phyloP scores from a whole-genome alignment of 192 early-diverging fungal species.

The Mycoemilia scoparia region DNA sequence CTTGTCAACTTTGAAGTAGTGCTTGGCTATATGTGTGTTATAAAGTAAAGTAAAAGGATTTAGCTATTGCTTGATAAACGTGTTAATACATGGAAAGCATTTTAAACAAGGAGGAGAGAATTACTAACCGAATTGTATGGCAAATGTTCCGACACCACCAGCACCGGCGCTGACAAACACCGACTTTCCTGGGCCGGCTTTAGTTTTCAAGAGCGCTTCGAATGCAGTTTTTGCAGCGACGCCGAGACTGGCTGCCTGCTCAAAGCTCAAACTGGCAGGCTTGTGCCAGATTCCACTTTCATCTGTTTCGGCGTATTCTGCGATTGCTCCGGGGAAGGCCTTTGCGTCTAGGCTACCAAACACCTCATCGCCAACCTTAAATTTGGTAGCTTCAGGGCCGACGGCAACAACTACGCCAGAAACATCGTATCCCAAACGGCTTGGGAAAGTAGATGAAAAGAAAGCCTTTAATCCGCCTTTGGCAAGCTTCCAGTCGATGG shows the following conservation, averaged over 20 bases:
- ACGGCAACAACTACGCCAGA: conserved; percentile 24
- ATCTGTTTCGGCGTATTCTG: conserved; percentile 11
- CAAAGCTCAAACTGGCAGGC: conserved; percentile 14
- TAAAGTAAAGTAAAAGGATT: too few relatives aligned
- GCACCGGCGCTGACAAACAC: conserved; percentile 35
- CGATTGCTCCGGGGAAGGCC: conserved; percentile 12
- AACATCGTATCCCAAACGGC: conserved; percentile 32
- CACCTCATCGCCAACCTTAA: conserved; percentile 32
- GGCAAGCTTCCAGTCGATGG: conserved; percentile 32
- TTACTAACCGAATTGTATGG: too few relatives aligned
- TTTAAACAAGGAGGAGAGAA: too few relatives aligned
- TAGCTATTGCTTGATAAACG: too few relatives aligned
- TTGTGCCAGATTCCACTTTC: conserved; percentile 11
- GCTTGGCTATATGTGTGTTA: conserved; percentile 27
- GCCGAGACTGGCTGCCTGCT: conserved; percentile 28
- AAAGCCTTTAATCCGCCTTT: conserved; percentile 17
- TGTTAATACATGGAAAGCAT: too few relatives aligned
- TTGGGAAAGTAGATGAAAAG: conserved; percentile 17
- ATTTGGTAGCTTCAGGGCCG: conserved; percentile 14
- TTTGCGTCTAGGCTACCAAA: conserved; percentile 7
- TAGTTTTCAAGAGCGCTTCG: conserved; percentile 13
- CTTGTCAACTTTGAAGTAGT: conserved; percentile 13
- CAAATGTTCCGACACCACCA: conserved; percentile 37
- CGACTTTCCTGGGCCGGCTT: conserved; percentile 7
- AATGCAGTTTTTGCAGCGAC: conserved; percentile 35